Percentiles rank a stretch among this genome's conserved stretches.
phyloP scores from a whole-genome alignment of 805 yeast species.

The Yamadazyma ubonensis region DNA sequence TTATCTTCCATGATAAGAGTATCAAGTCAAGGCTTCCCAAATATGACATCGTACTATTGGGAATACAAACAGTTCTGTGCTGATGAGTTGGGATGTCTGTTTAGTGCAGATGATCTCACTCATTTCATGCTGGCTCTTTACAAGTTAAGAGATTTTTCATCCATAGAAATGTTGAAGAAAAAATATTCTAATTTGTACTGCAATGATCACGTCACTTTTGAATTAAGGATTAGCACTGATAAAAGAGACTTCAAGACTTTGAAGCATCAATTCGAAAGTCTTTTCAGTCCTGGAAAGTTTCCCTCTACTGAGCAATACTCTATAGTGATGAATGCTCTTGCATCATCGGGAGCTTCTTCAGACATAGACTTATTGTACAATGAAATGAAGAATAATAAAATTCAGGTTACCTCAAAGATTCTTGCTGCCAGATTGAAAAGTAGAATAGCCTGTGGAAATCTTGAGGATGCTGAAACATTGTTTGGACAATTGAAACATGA shows the following conservation, averaged over 20 bases:
- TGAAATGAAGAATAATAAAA: conserved; percentile 45
- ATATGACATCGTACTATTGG: conserved; percentile 9
- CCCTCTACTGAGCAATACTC: conserved; percentile 58
- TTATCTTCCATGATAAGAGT: conserved; percentile 11
- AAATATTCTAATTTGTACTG: conserved; percentile 40
- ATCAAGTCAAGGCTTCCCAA: conserved; percentile 6
- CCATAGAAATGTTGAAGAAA: conserved; percentile 32
- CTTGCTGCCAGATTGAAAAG: conserved; percentile 46
- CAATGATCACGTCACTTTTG: conserved; percentile 47
- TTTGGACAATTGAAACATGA: conserved; percentile 26
- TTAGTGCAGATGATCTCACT: neutral
- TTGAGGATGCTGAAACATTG: conserved; percentile 28
- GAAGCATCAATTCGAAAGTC: conserved; percentile 55
- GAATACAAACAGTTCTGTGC: conserved; percentile 6
- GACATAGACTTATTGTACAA: conserved; percentile 50
- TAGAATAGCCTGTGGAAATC: conserved; percentile 36
- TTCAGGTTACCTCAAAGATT: conserved; percentile 46
- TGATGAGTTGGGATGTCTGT: neutral
- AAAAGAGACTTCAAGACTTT: conserved; percentile 52
- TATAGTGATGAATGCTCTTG: conserved; percentile 60
- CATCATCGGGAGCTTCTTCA: conserved; percentile 46
- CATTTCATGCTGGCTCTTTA: conserved; percentile 30
- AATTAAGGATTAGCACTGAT: conserved; percentile 47
- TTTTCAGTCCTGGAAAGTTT: conserved; percentile 52
- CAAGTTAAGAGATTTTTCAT: conserved; percentile 20